Evolutionary conservation across 2,329 filamentous ascomycete species (phyloP).

Genomic region (Albifimbria verrucaria): DNA sequence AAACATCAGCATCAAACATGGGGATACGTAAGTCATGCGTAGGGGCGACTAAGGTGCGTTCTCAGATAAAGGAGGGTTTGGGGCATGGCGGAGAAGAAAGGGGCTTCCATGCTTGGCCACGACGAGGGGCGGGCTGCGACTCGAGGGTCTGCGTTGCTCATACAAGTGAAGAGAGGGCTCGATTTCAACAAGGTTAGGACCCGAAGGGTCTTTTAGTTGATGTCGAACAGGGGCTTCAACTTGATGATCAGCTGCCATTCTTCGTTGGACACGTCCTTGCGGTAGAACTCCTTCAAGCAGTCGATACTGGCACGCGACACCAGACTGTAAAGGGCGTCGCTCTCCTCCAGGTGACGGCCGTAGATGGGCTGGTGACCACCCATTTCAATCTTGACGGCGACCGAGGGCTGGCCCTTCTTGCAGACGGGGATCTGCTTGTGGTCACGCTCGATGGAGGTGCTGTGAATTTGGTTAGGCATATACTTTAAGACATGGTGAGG

Average conservation of each 20-base stretch:
- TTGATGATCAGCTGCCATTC: constrained; percentile 96
- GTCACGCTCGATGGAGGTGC: constrained; percentile 94
- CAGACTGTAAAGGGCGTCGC: constrained; percentile 80
- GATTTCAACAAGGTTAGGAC: too few relatives aligned
- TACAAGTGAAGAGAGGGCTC: too few relatives aligned
- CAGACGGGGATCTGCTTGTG: constrained; percentile 91
- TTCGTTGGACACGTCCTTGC: constrained; percentile 80
- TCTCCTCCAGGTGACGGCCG: constrained; percentile 91
- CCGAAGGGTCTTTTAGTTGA: constrained; percentile 59
- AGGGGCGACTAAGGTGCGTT: too few relatives aligned
- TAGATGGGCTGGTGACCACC: constrained; percentile 89
- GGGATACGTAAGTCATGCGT: too few relatives aligned
- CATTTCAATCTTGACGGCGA: constrained; percentile 96
- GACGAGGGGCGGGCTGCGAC: too few relatives aligned
- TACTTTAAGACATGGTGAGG: constrained; percentile 2
- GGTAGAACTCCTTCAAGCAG: constrained; percentile 93
- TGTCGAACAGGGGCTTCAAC: constrained; percentile 91
- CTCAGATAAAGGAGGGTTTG: too few relatives aligned
- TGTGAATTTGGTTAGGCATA: constrained; percentile 38
- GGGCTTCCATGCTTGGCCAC: too few relatives aligned
- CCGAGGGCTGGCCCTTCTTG: constrained; percentile 96
- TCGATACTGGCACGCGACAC: constrained; percentile 90
- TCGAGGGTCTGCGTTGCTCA: too few relatives aligned
- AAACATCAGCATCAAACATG: too few relatives aligned
- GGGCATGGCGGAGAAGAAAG: too few relatives aligned